phyloP scores from a whole-genome alignment of 1,284 basidiomycete species.

The Ustilago sp. region DNA sequence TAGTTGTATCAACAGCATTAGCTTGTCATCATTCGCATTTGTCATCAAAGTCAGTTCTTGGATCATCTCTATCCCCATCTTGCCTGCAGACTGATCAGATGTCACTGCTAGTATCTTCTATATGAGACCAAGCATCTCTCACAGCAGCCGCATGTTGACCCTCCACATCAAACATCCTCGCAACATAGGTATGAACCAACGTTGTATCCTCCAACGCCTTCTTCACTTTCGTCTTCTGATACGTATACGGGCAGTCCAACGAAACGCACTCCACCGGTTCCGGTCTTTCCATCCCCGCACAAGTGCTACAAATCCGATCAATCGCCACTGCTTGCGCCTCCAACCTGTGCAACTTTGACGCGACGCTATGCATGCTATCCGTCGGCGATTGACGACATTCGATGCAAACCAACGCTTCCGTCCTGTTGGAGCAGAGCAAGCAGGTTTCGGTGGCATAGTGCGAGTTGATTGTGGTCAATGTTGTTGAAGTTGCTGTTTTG shows the following conservation, averaged over 20 bases:
- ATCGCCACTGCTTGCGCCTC: slow-evolving; percentile 39
- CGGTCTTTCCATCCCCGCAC: slow-evolving; percentile 33
- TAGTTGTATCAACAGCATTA: slow-evolving; percentile 10
- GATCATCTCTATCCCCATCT: neutral
- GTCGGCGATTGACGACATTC: slow-evolving; percentile 47
- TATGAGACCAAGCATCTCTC: slow-evolving; percentile 19
- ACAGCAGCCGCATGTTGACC: slow-evolving; percentile 19
- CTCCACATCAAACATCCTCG: slow-evolving; percentile 21
- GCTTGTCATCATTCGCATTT: neutral
- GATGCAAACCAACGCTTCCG: slow-evolving; percentile 71
- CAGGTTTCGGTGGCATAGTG: slow-evolving; percentile 83
- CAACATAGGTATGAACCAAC: slow-evolving; percentile 18
- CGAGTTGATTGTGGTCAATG: slow-evolving; percentile 75
- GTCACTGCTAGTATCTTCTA: neutral
- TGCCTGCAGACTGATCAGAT: neutral
- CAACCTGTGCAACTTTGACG: slow-evolving; percentile 23
- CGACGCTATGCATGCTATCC: slow-evolving; percentile 27
- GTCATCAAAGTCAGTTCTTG: neutral
- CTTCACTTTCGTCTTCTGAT: slow-evolving; percentile 44
- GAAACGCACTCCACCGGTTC: slow-evolving; percentile 53
- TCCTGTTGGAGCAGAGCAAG: slow-evolving; percentile 76
- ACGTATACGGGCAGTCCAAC: slow-evolving; percentile 63
- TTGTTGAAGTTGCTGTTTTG: slow-evolving; percentile 56
- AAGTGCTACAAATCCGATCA: slow-evolving; percentile 55
- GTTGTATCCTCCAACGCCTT: slow-evolving; percentile 24